Evolutionary conservation across 2,329 filamentous ascomycete genomes (phyloP).

Genomic region (Diaporthe eres): DNA sequence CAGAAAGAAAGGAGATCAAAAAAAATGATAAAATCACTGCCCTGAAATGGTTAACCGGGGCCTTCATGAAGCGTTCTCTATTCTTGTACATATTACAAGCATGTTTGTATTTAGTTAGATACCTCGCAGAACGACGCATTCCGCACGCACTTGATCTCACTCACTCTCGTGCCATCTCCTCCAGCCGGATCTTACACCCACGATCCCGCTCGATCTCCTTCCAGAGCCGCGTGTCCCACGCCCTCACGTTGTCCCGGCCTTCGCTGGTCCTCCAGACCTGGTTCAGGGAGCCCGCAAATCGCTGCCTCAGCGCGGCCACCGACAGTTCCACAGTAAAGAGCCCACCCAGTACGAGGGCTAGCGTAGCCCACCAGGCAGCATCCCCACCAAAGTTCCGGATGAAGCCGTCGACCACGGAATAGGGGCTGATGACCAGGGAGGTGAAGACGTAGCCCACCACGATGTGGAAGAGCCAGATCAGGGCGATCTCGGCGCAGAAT

Average conservation of each 20-base stretch:
- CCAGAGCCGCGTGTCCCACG: constrained; percentile 69
- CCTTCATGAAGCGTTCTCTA: constrained; percentile 4
- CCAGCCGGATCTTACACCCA: background rate
- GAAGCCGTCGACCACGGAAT: constrained; percentile 79
- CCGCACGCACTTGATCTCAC: background rate
- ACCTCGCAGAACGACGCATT: constrained; percentile 15
- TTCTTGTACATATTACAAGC: constrained; percentile 27
- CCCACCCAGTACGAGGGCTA: constrained; percentile 74
- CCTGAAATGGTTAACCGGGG: background rate
- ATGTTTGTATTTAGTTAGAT: constrained; percentile 20
- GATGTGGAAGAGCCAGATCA: constrained; percentile 82
- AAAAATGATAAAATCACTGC: background rate
- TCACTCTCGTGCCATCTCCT: constrained; percentile 13
- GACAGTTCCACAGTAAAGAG: constrained; percentile 76
- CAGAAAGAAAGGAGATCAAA: background rate
- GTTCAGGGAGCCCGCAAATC: constrained; percentile 36
- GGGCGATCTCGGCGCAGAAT: constrained; percentile 71
- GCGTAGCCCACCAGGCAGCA: constrained; percentile 79
- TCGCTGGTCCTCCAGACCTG: constrained; percentile 14
- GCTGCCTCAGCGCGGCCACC: constrained; percentile 63
- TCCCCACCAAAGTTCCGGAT: constrained; percentile 77
- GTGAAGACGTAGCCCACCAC: constrained; percentile 74
- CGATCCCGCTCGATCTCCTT: constrained; percentile 71
- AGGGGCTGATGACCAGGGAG: constrained; percentile 66
- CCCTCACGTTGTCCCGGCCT: constrained; percentile 52